phyloP scores from a whole-genome alignment of 2,329 filamentous ascomycete genomes.

The Bretziella fagacearum region DNA sequence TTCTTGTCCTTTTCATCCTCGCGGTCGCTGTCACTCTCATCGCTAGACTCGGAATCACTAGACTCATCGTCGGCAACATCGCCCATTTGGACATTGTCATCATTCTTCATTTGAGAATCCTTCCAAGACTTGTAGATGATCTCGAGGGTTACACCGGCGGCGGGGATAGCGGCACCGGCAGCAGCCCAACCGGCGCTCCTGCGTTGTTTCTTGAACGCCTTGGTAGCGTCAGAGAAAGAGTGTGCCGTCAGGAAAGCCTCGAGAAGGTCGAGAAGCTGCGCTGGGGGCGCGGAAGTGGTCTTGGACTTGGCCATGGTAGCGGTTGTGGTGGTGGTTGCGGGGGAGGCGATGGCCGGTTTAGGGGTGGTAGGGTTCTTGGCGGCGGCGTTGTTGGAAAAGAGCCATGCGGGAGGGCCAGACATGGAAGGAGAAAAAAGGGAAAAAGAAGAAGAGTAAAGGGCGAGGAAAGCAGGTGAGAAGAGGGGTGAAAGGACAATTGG shows the following conservation, averaged over 20 bases:
- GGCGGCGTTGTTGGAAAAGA: conserved; percentile 27
- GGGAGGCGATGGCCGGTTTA: too few relatives aligned
- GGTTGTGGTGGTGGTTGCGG: conserved; percentile 8
- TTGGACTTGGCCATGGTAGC: conserved; percentile 22
- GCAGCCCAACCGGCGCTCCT: conserved; percentile 33
- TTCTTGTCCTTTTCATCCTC: conserved; percentile 17
- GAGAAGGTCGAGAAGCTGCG: conserved; percentile 49
- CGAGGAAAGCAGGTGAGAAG: too few relatives aligned
- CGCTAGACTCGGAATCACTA: conserved; percentile 10
- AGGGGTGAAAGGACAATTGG: background rate
- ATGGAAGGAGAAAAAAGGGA: conserved; percentile 1
- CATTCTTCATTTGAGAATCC: conserved; percentile 7
- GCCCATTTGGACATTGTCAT: conserved; percentile 17
- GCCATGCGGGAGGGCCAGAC: conserved; percentile 24
- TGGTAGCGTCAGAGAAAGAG: conserved; percentile 44
- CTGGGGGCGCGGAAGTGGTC: conserved; percentile 28
- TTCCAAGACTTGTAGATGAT: conserved; percentile 35
- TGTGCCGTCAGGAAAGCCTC: conserved; percentile 49
- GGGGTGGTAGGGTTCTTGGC: conserved; percentile 17
- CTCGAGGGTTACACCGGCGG: conserved; percentile 27
- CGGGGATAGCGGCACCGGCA: conserved; percentile 16
- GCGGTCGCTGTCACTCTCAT: conserved; percentile 12
- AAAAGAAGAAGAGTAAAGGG: background rate
- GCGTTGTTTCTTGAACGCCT: conserved; percentile 46
- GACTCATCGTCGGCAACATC: conserved; percentile 14